These are phyloP conservation scores for Chaetomium sp. DNA, from an alignment of 2,329 filamentous ascomycete genomes.

Conservation along the genomic window DNA sequence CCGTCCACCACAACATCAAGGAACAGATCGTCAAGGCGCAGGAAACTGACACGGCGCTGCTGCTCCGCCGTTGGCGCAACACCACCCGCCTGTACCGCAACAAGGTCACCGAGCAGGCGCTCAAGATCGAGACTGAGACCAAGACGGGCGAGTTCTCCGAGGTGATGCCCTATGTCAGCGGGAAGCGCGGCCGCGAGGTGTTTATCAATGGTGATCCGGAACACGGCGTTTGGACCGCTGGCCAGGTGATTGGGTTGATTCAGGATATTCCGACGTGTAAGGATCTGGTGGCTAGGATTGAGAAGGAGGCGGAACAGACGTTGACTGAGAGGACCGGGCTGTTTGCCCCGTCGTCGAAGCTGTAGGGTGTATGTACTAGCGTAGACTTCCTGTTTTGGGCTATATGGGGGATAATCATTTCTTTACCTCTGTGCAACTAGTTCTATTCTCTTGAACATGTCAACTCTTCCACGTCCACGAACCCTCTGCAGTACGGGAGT, in stretches of 20 bases:
- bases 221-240: constrained; percentile 92
- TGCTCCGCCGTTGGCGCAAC: constrained; percentile 88
- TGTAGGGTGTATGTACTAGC: constrained; percentile 11
- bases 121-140: constrained; percentile 78
- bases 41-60: constrained; percentile 85
- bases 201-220: constrained; percentile 89
- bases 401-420: neutral
- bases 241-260: constrained; percentile 87
- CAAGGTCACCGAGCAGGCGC: constrained; percentile 73
- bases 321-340: constrained; percentile 44
- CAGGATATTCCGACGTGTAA: constrained; percentile 75
- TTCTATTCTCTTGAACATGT: too few species aligned
- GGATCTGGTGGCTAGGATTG: constrained; percentile 63
- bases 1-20: constrained; percentile 91
- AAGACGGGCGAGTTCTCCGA: constrained; percentile 82
- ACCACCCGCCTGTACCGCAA: constrained; percentile 85
- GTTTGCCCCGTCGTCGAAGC: constrained; percentile 18
- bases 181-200: constrained; percentile 83
- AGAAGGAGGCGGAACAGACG: constrained; percentile 65
- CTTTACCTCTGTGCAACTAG: too few species aligned
- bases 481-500: too few species aligned
- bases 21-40: constrained; percentile 79
- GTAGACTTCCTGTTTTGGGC: neutral
- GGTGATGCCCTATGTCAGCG: constrained; percentile 79
- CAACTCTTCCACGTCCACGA: too few species aligned